Evolutionary conservation across 2,329 filamentous ascomycete genomes (phyloP), one percentile per base, ranked within the genome.

Genomic region (Pseudogymnoascus destructans): DNA sequence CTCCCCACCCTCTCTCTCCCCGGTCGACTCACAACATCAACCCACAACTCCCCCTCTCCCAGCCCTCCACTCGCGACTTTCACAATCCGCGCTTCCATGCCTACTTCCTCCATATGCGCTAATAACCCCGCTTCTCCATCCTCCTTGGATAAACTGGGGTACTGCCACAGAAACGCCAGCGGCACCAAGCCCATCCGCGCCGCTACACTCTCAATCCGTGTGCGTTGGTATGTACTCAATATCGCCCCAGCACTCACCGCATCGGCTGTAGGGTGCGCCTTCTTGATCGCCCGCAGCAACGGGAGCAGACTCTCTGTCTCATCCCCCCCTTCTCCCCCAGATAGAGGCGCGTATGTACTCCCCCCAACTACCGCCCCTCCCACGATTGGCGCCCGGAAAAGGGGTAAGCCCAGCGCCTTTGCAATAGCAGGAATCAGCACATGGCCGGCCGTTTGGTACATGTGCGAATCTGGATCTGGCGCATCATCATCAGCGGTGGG

Each of bases 401-500:
- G 77, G 21, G 92, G 92, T 32, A 97, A 77, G 0, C 79, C 82
- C 1, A 95, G 83, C 32, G 89, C 90, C 54, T 80, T 72, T 61
- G 85, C 84, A 69, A 96, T 97, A 13, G 95, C 78, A 2, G 91
- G 89, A 59, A 97, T 85, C 15, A 96, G 76, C 59, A 82, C 79
- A 72, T 97, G 89, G 10, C 93, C 93, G 61, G 96, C 88, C 2
- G 93, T 98, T 75, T 98, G 93, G 76, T 97, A 98, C 93, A 98
- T 98, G 82, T 93, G 97, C 74, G 91, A 96, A 72, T 98, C 89
- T 65, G 95, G 78, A 70, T 97, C 88, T 59, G 78, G 73, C 62
- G 77, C 74, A 33, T 78, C 74, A 4, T 71, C 69, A 25, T 69
- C 61, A 30, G 59, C 61, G 23, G 69, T 74, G 54, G 30, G 19